Percentiles rank a stretch among this genome's conserved stretches.
These are phyloP conservation scores for Talaromyces atroroseus DNA, from an alignment of 2,329 filamentous ascomycete species.

Conservation along the genomic window DNA sequence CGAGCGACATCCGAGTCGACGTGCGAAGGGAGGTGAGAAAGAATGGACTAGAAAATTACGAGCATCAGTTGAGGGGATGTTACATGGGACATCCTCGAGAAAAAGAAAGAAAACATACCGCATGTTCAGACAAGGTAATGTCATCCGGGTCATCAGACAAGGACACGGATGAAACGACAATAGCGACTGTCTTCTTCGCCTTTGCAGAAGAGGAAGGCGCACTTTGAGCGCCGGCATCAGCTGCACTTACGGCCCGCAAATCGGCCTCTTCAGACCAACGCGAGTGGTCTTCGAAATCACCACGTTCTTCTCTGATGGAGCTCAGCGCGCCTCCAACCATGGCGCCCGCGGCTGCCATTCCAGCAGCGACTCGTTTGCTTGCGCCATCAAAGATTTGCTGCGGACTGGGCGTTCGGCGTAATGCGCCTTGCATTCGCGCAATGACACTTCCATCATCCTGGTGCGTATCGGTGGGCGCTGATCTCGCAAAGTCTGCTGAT, in stretches of 20 bases:
- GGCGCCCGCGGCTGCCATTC: slow-evolving; percentile 75
- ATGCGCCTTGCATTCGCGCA: slow-evolving; percentile 70
- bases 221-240: slow-evolving; percentile 22
- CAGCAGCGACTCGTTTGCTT: slow-evolving; percentile 72
- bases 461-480: slow-evolving; percentile 30
- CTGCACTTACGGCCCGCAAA: slow-evolving; percentile 47
- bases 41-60: slow-evolving; percentile 59
- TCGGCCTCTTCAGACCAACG: slow-evolving; percentile 90
- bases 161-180: slow-evolving; percentile 78
- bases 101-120: slow-evolving; percentile 52
- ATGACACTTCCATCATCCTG: slow-evolving; percentile 58
- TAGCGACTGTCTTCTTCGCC: slow-evolving; percentile 71
- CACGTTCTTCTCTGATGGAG: slow-evolving; percentile 76
- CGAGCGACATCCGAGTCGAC: slow-evolving; percentile 68
- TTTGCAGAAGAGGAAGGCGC: slow-evolving; percentile 31
- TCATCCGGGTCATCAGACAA: slow-evolving; percentile 52
- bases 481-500: slow-evolving; percentile 28
- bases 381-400: slow-evolving; percentile 84
- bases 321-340: slow-evolving; percentile 76
- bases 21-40: slow-evolving; percentile 79
- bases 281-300: slow-evolving; percentile 77
- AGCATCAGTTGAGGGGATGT: neutral
- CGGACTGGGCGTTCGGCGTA: slow-evolving; percentile 77
- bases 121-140: slow-evolving; percentile 67
- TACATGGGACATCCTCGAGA: neutral